Conservation (phyloP, 1,139 yeast genomes). For the Blastobotrys capitulatus region DNA sequence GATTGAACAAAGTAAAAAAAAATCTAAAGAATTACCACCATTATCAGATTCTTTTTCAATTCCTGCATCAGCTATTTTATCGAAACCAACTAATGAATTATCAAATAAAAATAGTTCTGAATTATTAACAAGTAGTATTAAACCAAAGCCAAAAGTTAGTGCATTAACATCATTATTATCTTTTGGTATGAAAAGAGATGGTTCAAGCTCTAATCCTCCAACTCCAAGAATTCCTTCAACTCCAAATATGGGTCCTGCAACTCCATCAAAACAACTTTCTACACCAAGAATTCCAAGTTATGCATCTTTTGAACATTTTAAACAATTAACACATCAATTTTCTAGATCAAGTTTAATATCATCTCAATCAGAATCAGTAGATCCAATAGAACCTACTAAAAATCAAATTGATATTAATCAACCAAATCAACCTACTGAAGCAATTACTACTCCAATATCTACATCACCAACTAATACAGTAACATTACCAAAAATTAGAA, state of each 20-base stretch:
- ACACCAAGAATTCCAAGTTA: neutral
- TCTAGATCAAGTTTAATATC: neutral
- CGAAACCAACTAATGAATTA: slow-evolving; percentile 16
- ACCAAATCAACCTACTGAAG: too few relatives aligned
- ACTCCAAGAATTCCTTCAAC: neutral
- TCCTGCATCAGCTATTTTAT: slow-evolving; percentile 24
- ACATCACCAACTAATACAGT: neutral
- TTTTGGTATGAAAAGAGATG: slow-evolving; percentile 5
- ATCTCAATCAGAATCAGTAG: too few relatives aligned
- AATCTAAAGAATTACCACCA: slow-evolving; percentile 13
- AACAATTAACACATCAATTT: neutral
- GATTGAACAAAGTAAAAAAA: slow-evolving; percentile 19
- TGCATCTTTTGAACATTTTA: neutral
- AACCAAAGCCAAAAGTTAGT: slow-evolving; percentile 17
- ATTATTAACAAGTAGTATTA: slow-evolving; percentile 21
- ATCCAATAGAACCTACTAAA: too few relatives aligned
- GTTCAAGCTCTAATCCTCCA: neutral
- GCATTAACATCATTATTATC: slow-evolving; percentile 23
- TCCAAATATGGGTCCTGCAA: neutral
- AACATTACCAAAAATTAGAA: neutral
- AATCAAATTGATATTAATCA: too few relatives aligned
- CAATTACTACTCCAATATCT: too few relatives aligned
- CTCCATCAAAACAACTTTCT: neutral
- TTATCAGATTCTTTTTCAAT: slow-evolving; percentile 17
- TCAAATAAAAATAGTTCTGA: slow-evolving; percentile 11